Conservation (phyloP, 768 basidiomycete species). For the Mycena filopes region DNA sequence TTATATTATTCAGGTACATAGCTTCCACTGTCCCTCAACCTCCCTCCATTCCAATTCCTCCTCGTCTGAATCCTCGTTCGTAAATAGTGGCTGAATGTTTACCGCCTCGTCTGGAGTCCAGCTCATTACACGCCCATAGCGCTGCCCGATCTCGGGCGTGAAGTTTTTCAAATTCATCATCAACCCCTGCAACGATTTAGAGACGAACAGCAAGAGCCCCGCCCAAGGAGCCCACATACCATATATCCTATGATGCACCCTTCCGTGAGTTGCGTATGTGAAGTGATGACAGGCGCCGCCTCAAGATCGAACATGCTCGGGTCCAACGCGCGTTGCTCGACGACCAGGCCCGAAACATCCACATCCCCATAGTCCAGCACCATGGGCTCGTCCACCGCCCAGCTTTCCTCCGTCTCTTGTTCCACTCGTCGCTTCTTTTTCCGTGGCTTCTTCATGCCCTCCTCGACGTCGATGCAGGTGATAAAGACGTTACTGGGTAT, state of each 20-base stretch:
- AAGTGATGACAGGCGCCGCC: slow-evolving; percentile 21
- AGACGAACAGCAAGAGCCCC: background rate
- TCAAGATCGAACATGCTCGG: slow-evolving; percentile 18
- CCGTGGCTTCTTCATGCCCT: slow-evolving; percentile 25
- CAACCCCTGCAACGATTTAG: slow-evolving; percentile 14
- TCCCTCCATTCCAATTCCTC: slow-evolving; percentile 20
- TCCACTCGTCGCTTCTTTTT: slow-evolving; percentile 20
- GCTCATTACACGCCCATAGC: slow-evolving; percentile 22
- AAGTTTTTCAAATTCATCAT: slow-evolving; percentile 22
- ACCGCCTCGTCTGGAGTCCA: slow-evolving; percentile 22
- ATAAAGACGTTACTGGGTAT: slow-evolving; percentile 31
- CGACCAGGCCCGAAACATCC: background rate
- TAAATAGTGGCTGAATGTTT: slow-evolving; percentile 11
- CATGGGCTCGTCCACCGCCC: slow-evolving; percentile 3
- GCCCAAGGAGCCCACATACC: background rate
- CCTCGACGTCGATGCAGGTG: slow-evolving; percentile 33
- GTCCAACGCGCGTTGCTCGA: background rate
- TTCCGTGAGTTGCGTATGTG: slow-evolving; percentile 19
- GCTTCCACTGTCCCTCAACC: slow-evolving; percentile 23
- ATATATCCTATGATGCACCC: slow-evolving; percentile 24
- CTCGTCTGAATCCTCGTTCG: slow-evolving; percentile 5
- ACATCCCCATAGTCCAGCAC: slow-evolving; percentile 24
- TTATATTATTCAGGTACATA: slow-evolving; percentile 13
- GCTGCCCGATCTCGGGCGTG: slow-evolving; percentile 22
- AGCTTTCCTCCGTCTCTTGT: background rate